Evolutionary conservation across 345 rosid genomes (phyloP).

Genomic region (Hevea brasiliensis): DNA sequence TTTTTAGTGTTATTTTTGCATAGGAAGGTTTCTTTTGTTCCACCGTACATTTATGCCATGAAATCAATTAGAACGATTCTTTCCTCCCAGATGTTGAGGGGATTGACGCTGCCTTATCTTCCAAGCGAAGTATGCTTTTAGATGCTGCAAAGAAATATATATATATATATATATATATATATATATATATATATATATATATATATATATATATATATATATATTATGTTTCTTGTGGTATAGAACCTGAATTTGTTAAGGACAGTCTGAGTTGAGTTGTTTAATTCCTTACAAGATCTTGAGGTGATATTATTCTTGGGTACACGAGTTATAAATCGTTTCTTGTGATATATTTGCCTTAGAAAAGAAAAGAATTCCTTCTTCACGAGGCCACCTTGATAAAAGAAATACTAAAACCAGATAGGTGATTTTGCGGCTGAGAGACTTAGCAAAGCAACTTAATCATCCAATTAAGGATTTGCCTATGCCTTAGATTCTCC

Average conservation of each 20-base stretch:
- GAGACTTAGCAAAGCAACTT: conserved; percentile 46
- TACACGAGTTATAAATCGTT: neutral
- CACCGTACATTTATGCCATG: neutral
- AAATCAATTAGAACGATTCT: no score
- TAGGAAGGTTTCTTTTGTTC: neutral
- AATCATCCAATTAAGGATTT: conserved; percentile 37
- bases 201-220: no score
- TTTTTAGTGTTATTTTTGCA: neutral
- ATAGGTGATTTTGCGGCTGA: conserved; percentile 49
- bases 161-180: no score
- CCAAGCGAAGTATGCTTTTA: neutral
- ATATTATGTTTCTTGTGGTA: no score
- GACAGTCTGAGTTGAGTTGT: neutral
- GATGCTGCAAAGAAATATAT: neutral
- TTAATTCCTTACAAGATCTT: neutral
- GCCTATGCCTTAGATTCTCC: conserved; percentile 25
- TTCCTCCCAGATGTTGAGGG: neutral
- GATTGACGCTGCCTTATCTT: neutral
- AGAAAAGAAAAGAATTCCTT: conserved; percentile 71
- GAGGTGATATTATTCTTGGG: neutral
- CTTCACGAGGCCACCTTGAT: conserved; percentile 35
- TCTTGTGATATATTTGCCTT: no score
- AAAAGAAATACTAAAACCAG: conserved; percentile 59
- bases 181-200: no score
- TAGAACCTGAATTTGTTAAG: neutral